Conservation (phyloP, 371 early-diverging fungal genomes). For the Circinella umbellata region DNA sequence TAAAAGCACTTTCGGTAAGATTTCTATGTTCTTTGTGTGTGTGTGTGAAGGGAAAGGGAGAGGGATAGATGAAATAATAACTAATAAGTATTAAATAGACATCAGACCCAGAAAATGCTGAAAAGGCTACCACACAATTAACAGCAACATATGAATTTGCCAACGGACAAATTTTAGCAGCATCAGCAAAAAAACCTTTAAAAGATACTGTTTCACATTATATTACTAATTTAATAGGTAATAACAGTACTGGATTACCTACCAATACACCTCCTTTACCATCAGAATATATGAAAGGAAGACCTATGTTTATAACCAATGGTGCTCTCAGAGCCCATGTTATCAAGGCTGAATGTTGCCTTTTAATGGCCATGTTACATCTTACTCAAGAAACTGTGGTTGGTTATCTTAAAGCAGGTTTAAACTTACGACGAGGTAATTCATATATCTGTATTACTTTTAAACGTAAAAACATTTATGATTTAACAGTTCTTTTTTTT, state of each 20-base stretch:
- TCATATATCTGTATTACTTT: too few relatives aligned
- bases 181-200: conserved; percentile 52
- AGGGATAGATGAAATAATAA: too few relatives aligned
- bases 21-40: not conserved
- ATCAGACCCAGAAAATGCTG: conserved; percentile 54
- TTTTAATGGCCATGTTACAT: conserved; percentile 60
- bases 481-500: conserved; percentile 1
- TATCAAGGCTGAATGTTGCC: conserved; percentile 61
- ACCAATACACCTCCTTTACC: conserved; percentile 40
- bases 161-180: conserved; percentile 55
- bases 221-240: conserved; percentile 44
- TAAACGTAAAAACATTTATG: not conserved
- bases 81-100: conserved; percentile 47
- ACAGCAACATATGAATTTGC: conserved; percentile 55
- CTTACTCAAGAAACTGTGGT: conserved; percentile 60
- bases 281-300: conserved; percentile 30
- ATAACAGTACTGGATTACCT: conserved; percentile 43
- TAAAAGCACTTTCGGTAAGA: conserved; percentile 27
- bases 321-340: conserved; percentile 66
- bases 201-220: conserved; percentile 42
- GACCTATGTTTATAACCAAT: conserved; percentile 49
- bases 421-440: conserved; percentile 65
- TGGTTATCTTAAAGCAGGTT: conserved; percentile 64
- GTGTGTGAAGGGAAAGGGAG: not conserved
- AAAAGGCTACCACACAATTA: conserved; percentile 47